phyloP scores from a whole-genome alignment of 306 rosid species.

The Fragaria vesca region DNA sequence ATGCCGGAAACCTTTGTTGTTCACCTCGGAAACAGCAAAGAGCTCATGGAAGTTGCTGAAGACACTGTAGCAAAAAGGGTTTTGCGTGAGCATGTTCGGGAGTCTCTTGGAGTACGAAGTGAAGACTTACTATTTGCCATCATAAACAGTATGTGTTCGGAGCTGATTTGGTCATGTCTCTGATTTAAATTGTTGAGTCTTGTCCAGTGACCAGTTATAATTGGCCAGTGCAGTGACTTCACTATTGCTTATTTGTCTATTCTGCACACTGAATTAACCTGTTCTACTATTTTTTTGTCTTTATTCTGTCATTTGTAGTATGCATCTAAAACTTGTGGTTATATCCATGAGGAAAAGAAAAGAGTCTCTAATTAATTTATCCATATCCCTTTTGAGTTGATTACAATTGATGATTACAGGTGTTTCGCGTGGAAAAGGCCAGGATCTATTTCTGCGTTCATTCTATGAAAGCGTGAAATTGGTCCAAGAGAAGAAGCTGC shows the following conservation, averaged over 20 bases:
- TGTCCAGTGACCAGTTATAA: background rate
- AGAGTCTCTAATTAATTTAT: constrained; percentile 4
- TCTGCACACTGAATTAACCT: background rate
- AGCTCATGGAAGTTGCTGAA: constrained; percentile 95
- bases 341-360: background rate
- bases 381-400: background rate
- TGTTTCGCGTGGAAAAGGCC: constrained; percentile 96
- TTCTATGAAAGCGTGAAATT: constrained; percentile 64
- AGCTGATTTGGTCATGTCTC: background rate
- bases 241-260: background rate
- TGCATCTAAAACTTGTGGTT: constrained; percentile 7
- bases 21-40: constrained; percentile 99
- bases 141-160: constrained; percentile 60
- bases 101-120: constrained; percentile 82
- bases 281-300: background rate
- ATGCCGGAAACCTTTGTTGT: constrained; percentile 93
- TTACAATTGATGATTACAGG: constrained; percentile 39
- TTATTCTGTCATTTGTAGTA: background rate
- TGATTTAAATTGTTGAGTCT: background rate
- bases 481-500: constrained; percentile 74
- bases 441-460: constrained; percentile 83
- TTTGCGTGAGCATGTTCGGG: constrained; percentile 89
- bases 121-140: constrained; percentile 90
- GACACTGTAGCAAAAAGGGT: constrained; percentile 78
- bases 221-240: background rate